These are phyloP conservation scores for Thelonectria olida DNA, from an alignment of 2,329 filamentous ascomycete species.

Conservation along the genomic window DNA sequence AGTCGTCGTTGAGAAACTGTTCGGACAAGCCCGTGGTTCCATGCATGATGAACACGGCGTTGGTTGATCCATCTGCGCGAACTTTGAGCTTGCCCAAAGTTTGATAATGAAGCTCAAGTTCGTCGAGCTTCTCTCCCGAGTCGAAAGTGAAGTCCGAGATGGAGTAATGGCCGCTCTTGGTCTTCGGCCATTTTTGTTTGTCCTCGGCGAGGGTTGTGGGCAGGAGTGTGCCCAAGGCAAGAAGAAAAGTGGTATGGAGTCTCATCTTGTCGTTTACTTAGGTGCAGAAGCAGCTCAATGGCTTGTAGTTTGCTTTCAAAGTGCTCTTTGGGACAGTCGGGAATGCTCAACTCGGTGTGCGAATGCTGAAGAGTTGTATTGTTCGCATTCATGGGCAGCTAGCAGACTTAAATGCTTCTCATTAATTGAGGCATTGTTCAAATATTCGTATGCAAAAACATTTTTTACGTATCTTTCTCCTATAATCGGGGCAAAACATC, in stretches of 20 bases:
- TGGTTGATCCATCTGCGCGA: slow-evolving; percentile 12
- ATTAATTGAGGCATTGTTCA: not conserved
- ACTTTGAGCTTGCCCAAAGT: slow-evolving; percentile 27
- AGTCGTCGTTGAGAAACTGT: slow-evolving; percentile 20
- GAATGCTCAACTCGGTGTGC: too few species aligned
- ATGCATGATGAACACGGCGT: slow-evolving; percentile 24
- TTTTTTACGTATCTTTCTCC: not conserved
- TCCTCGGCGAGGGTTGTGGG: not conserved
- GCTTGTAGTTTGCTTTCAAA: not conserved
- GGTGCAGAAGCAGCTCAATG: too few species aligned
- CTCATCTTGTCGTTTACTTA: not conserved
- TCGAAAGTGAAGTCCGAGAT: slow-evolving; percentile 19
- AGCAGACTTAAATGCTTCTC: not conserved
- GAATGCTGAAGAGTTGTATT: not conserved
- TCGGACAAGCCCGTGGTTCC: not conserved
- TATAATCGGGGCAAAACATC: not conserved
- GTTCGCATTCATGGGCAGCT: not conserved
- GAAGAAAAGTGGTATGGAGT: not conserved
- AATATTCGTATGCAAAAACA: not conserved
- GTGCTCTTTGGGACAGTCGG: not conserved
- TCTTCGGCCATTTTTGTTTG: not conserved
- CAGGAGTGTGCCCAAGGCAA: not conserved
- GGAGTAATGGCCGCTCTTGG: not conserved
- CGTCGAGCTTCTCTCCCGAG: not conserved
- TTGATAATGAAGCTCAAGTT: slow-evolving; percentile 21